Conservation (phyloP, 805 yeast species). For the Candida multigemmis region DNA sequence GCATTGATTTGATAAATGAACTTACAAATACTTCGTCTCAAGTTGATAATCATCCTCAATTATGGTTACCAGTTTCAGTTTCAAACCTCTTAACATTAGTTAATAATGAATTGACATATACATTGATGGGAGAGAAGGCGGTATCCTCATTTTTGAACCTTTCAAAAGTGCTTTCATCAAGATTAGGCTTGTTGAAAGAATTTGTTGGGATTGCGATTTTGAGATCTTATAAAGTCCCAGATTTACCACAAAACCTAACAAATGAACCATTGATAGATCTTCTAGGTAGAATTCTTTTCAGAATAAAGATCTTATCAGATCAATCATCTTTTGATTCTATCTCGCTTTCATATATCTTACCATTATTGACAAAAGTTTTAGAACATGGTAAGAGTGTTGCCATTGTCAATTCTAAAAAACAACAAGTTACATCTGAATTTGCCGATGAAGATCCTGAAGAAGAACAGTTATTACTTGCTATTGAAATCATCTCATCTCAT, state of each 20-base stretch:
- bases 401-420: slow-evolving; percentile 38
- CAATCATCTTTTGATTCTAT: slow-evolving; percentile 61
- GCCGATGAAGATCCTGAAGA: slow-evolving; percentile 82
- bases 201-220: slow-evolving; percentile 66
- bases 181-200: slow-evolving; percentile 41
- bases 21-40: slow-evolving; percentile 41
- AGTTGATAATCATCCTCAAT: slow-evolving; percentile 54
- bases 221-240: slow-evolving; percentile 40
- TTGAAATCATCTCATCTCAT: slow-evolving; percentile 66
- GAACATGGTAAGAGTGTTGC: slow-evolving; percentile 56
- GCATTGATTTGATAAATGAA: slow-evolving; percentile 42
- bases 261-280: slow-evolving; percentile 47
- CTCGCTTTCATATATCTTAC: slow-evolving; percentile 66
- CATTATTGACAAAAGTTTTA: slow-evolving; percentile 61
- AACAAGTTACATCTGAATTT: slow-evolving; percentile 52
- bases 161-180: slow-evolving; percentile 41
- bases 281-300: slow-evolving; percentile 60
- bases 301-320: slow-evolving; percentile 65
- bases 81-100: slow-evolving; percentile 37
- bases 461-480: slow-evolving; percentile 69
- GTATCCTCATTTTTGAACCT: slow-evolving; percentile 44
- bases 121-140: slow-evolving; percentile 35
- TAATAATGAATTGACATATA: slow-evolving; percentile 17
- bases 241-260: slow-evolving; percentile 35
- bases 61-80: slow-evolving; percentile 71